Evolutionary conservation across 306 rosid species (phyloP).

Genomic region (Cyclanthera cordifolia): DNA sequence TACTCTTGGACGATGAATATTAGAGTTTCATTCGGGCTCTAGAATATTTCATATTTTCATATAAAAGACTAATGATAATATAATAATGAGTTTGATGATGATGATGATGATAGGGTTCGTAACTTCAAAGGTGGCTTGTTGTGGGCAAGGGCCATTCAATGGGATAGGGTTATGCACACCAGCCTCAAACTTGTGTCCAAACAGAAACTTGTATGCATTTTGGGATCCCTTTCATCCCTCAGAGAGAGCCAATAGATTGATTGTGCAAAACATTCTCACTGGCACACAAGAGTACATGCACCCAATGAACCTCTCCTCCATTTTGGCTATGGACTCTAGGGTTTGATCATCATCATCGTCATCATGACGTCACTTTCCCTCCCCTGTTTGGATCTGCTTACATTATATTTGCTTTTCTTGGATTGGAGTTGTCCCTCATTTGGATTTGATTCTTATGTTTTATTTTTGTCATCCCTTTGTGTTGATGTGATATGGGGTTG

Average conservation of each 20-base stretch:
- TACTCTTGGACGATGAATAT: too few species aligned
- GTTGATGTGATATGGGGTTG: too few species aligned
- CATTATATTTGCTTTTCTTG: too few species aligned
- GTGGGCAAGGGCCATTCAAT: constrained; percentile 62
- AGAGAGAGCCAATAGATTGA: constrained; percentile 44
- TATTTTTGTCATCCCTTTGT: too few species aligned
- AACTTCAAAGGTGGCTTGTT: constrained; percentile 49
- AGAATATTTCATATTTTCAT: too few species aligned
- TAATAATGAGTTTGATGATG: too few species aligned
- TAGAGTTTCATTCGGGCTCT: too few species aligned
- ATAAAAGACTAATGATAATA: too few species aligned
- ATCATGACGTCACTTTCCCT: not conserved
- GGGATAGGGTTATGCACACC: constrained; percentile 59
- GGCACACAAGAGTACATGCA: constrained; percentile 50
- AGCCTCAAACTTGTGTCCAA: constrained; percentile 50
- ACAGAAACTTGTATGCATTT: constrained; percentile 54
- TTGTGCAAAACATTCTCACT: constrained; percentile 43
- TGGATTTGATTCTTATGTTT: too few species aligned
- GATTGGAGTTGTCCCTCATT: too few species aligned
- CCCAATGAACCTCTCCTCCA: constrained; percentile 72
- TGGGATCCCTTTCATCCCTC: constrained; percentile 87
- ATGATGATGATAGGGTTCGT: constrained; percentile 31
- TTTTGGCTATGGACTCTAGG: constrained; percentile 46
- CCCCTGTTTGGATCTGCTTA: too few species aligned
- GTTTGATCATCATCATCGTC: too few species aligned